Evolutionary conservation across 345 rosid genomes (phyloP).

Genomic region (Fremontodendron californicum): DNA sequence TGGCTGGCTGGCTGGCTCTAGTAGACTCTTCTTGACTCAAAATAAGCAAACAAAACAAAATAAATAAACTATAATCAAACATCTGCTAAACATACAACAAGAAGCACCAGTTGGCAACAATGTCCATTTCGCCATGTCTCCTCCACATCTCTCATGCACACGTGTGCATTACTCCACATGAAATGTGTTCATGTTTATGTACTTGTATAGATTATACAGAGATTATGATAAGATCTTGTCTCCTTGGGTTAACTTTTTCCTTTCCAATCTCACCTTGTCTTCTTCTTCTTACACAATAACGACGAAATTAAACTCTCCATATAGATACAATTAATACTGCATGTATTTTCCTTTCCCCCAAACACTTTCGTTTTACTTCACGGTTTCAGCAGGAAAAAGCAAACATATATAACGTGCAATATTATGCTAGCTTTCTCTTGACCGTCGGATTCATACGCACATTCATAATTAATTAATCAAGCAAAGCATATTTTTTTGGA

Average conservation of each 20-base stretch:
- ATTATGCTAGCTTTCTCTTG: background rate
- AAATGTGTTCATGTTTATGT: background rate
- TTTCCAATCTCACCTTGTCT: background rate
- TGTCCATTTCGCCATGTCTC: background rate
- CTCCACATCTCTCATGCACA: background rate
- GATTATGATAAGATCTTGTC: constrained; percentile 10
- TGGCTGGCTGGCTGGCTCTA: no score
- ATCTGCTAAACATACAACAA: background rate
- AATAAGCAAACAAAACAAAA: background rate
- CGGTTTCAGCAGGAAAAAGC: background rate
- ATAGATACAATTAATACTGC: background rate
- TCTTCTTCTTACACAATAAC: background rate
- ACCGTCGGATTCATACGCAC: no score
- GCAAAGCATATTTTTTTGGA: background rate
- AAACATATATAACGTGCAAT: no score
- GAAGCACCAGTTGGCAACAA: background rate
- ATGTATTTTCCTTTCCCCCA: background rate
- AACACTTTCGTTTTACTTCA: background rate
- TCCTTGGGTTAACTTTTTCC: background rate
- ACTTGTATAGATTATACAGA: background rate
- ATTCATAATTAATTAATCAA: background rate
- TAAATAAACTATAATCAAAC: no score
- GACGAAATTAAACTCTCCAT: background rate
- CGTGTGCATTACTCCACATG: background rate
- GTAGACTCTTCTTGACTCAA: background rate